Evolutionary conservation across 2,329 filamentous ascomycete genomes (phyloP), one percentile per base, ranked within the genome.

Genomic region (Pseudodiploospora longispora): DNA sequence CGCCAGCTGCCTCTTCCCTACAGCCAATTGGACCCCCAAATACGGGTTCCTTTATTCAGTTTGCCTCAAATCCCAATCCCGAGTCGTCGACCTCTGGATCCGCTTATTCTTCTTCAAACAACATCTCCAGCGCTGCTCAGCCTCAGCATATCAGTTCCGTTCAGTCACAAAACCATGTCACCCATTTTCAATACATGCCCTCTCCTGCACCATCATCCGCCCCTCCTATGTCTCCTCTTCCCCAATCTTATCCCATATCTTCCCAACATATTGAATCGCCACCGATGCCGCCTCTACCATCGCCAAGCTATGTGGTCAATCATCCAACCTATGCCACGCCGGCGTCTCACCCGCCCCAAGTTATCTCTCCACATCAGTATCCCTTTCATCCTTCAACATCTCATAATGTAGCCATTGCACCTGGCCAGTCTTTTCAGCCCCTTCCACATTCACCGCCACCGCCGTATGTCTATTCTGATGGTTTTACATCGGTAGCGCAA

Each of bases 271-370:
- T 19, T 19, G 19, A 3, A 19, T 19, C 33, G n/a, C n/a, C 38
- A 10, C 38, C 38, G 6, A 27, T n/a, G 10, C 41, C 45, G 36
- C 33, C 45, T 29, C 45, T 34, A 12, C 38, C 33, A 12, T 27
- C 40, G 9, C 41, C 36, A 6, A 29, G 40, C 12, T 50, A 50
- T 38, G 31, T 37, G 30, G 40, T 43, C 28, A 40, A 39, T 19
- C 42, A 44, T 19, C 48, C 41, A 30, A 52, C 48, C 2, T 51
- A 50, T 44, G 47, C 46, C 29, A 30, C 46, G 10, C 32, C 47
- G 27, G 27, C 38, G 5, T 27, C 28, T 4, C 27, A 19, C 10
- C 46, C 44, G 5, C 48, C 42, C 8, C 32, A 34, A 12, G 32
- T 12, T 9, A 12, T 34, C 12, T 12, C 9, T 12, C 32, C 12